Evolutionary conservation across 179 eudicot genomes (phyloP), one percentile per base, ranked within the genome.

Genomic region (Silene noctiflora): DNA sequence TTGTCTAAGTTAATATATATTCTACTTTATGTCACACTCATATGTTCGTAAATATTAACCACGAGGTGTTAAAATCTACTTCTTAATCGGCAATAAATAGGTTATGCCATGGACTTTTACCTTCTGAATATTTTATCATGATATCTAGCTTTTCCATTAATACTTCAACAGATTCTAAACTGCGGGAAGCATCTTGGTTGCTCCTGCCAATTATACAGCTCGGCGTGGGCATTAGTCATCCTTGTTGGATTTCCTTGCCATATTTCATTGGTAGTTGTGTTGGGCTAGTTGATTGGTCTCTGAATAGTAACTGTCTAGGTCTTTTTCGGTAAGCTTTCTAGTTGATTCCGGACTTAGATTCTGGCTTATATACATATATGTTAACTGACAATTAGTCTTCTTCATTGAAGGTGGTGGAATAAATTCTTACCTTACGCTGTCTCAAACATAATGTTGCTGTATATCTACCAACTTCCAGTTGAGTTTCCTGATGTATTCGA

Each of bases 241-340:
- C 96, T 46, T 93, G 96, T 81, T 93, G 96, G 96, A 84, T 89
- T 79, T 91, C 94, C 62, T 80, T 93, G 31, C 96, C 98, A 69
- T 93, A 91, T 86, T 91, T 93, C 67, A 85, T 91, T 65, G 88
- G 94, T 83, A 93, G 96, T 87, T 93, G 98, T 68, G 73, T 93
- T 33, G 91, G 98, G 42, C 89, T 93, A 67, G 92, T 93, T 46
- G 91, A 93, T 79, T 93, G 96, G 98, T 93, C 98, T 69, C 80
- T 93, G 75, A 91, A 92, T 51, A 93, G 94, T 90, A 91, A 91
- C 83, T 87, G 89, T 79, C 82, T 83, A 72, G 94, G 94, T 76
- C 90, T 92, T 78, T 89, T 89, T 85, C 83, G 96, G 97, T 92
- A 79, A 77, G 74, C 56, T 70, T 71, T 65, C 19, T 20, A 7